Percentiles rank a stretch among this genome's conserved stretches.
Evolutionary conservation across 106 monocot species (phyloP).

Genomic region (Phalaenopsis aphrodite): DNA sequence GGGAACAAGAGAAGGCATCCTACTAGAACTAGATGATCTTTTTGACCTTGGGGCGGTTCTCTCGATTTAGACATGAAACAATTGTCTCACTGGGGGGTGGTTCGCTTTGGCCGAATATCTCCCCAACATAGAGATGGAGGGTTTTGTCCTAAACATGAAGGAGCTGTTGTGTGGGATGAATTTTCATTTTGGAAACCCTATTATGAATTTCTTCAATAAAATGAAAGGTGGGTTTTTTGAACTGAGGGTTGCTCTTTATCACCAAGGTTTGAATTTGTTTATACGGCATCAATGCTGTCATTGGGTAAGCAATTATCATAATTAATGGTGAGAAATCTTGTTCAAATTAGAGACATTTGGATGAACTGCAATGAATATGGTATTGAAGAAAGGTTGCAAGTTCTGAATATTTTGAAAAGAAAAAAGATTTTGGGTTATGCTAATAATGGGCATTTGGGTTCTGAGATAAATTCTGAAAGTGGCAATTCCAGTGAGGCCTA

Average conservation of each 20-base stretch:
- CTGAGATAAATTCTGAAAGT: constrained; percentile 37
- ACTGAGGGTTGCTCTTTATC: constrained; percentile 49
- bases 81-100: constrained; percentile 57
- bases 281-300: constrained; percentile 54
- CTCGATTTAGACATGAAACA: constrained; percentile 48
- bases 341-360: constrained; percentile 39
- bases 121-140: constrained; percentile 69
- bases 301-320: constrained; percentile 53
- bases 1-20: constrained; percentile 54
- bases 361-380: constrained; percentile 37
- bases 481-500: constrained; percentile 14
- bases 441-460: constrained; percentile 11
- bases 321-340: constrained; percentile 60
- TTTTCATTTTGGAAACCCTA: constrained; percentile 69
- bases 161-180: constrained; percentile 56
- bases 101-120: constrained; percentile 45
- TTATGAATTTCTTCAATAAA: constrained; percentile 6
- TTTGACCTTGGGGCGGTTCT: constrained; percentile 2
- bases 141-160: constrained; percentile 35
- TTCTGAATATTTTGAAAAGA: constrained; percentile 33
- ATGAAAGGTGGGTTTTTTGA: constrained; percentile 46
- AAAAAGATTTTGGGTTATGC: constrained; percentile 19
- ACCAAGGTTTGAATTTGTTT: constrained; percentile 30
- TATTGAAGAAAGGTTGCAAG: constrained; percentile 48
- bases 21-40: constrained; percentile 55